These are phyloP conservation scores for Tremella fuciformis DNA, from an alignment of 768 basidiomycete species.

Conservation along the genomic window DNA sequence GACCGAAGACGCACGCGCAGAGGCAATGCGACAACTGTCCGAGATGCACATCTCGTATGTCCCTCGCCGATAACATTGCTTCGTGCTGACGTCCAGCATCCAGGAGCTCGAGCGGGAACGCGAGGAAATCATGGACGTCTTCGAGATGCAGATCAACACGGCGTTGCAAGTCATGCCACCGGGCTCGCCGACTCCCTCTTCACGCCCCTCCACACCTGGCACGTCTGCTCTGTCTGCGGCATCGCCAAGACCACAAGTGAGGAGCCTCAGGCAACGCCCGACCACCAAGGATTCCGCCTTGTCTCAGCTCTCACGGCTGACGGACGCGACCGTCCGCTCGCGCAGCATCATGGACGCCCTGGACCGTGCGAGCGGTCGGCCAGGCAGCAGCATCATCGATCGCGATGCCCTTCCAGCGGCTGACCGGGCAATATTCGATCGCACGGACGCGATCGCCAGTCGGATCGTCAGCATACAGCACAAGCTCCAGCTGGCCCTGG, in stretches of 20 bases:
- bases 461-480: conserved; percentile 86
- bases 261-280: conserved; percentile 4
- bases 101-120: conserved; percentile 50
- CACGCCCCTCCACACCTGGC: conserved; percentile 15
- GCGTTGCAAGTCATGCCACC: conserved; percentile 27
- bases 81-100: conserved; percentile 24
- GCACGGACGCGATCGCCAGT: conserved; percentile 81
- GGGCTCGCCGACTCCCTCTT: neutral
- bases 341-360: neutral
- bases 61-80: conserved; percentile 31
- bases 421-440: conserved; percentile 76
- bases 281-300: conserved; percentile 8
- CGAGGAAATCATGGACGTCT: conserved; percentile 46
- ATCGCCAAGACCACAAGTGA: neutral
- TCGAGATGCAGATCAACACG: conserved; percentile 42
- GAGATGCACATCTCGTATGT: conserved; percentile 79
- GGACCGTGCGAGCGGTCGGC: conserved; percentile 7
- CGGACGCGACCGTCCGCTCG: conserved; percentile 9
- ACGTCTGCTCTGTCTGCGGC: conserved; percentile 3
- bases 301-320: conserved; percentile 9
- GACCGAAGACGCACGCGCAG: conserved; percentile 75
- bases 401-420: conserved; percentile 52
- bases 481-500: conserved; percentile 51
- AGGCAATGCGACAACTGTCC: conserved; percentile 75
- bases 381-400: conserved; percentile 5